phyloP scores from a whole-genome alignment of 2,329 filamentous ascomycete genomes.

The Periconia digitata region DNA sequence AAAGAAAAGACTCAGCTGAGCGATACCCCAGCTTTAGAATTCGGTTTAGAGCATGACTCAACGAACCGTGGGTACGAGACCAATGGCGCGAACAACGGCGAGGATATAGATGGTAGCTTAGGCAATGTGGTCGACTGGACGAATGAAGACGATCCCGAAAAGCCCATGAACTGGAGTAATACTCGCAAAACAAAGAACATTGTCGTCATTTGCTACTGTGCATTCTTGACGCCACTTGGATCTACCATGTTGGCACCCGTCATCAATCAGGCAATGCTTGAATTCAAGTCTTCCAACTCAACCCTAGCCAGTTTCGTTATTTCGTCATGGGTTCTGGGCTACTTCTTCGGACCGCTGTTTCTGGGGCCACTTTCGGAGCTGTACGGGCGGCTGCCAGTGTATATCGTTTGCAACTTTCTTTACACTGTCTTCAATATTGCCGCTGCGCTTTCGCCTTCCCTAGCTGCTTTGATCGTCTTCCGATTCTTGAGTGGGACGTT shows the following conservation, averaged over 20 bases:
- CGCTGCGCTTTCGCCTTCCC: constrained; percentile 54
- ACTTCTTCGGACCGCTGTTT: constrained; percentile 28
- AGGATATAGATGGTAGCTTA: no score
- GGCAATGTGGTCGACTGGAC: constrained; percentile 19
- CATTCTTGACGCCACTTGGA: constrained; percentile 31
- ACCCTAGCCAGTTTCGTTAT: constrained; percentile 26
- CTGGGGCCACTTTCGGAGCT: constrained; percentile 29
- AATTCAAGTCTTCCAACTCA: constrained; percentile 18
- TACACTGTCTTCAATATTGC: constrained; percentile 63
- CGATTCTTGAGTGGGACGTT: constrained; percentile 48
- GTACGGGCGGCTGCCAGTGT: constrained; percentile 45
- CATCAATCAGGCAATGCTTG: constrained; percentile 20
- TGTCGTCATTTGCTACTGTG: constrained; percentile 22
- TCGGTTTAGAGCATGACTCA: no score
- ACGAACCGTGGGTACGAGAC: no score
- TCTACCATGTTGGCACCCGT: constrained; percentile 29
- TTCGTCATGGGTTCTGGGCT: constrained; percentile 28
- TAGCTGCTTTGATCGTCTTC: constrained; percentile 44
- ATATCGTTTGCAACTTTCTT: constrained; percentile 57
- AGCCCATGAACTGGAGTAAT: constrained; percentile 32
- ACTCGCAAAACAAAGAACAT: constrained; percentile 25
- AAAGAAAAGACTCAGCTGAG: no score
- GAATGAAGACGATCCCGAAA: constrained; percentile 21
- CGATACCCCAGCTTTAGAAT: no score
- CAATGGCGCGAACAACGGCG: no score